Evolutionary conservation across 768 basidiomycete species (phyloP), one percentile per base, ranked within the genome.

Genomic region (Auriscalpium microsporum): DNA sequence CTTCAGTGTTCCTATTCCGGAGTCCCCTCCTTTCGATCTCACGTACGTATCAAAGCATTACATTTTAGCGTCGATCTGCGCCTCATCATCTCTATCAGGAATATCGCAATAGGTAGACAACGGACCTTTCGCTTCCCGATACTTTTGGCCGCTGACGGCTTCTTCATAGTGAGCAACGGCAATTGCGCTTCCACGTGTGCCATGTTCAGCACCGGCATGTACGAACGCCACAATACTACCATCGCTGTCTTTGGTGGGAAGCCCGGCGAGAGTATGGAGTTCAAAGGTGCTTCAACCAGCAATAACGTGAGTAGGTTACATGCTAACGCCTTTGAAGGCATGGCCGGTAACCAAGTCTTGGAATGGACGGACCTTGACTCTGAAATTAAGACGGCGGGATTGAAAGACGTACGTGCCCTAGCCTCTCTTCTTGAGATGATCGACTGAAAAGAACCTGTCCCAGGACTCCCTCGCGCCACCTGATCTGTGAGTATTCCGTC

Each of bases 101-200:
- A 59, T 2, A 8, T 61, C 2, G 58, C 23, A 23, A 56, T 61
- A 4, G 35, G 60, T 61, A 38, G 37, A 48, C 13, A 11, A 42
- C 40, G 40, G 14, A 17, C 0, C 42, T 28, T 28, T 5, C 42
- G 7, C 14, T 10, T 28, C 19, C 40, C 11, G 19, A 8, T 19
- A 10, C 13, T 23, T 34, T 33, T 16, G 3, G 17, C 8, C 14
- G 19, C 7, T 19, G 14, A 28, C 51, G 17, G 13, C 13, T 42
- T 13, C 13, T 13, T 47, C 23, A 8, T 35, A 59, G 60, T 60
- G 36, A 50, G 53, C 17, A 62, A 56, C 44, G 61, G 58, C 17
- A 38, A 28, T 11, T 83, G 80, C 53, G 80, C 78, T 11, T 80
- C 78, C 5, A 80, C 81, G 1, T 82, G 81, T 53, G 75, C 81